phyloP scores from a whole-genome alignment of 208 protist genomes.

The Vickermania ingenoplastis region DNA sequence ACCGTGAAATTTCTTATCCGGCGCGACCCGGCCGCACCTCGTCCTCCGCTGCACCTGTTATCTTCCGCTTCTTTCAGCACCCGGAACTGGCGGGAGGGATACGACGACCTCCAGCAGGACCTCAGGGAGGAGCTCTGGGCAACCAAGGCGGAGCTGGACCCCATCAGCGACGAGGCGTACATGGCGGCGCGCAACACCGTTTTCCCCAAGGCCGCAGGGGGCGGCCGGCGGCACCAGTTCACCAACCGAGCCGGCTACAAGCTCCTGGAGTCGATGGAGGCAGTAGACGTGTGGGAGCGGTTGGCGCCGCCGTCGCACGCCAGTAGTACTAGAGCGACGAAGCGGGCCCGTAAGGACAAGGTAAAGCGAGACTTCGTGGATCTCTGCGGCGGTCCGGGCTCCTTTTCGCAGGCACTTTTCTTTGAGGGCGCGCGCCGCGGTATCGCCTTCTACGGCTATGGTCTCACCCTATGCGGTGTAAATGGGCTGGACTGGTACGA shows the following conservation, averaged over 20 bases:
- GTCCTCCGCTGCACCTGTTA: slow-evolving; percentile 28
- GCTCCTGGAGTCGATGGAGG: slow-evolving; percentile 81
- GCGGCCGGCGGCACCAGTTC: slow-evolving; percentile 27
- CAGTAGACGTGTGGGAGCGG: slow-evolving; percentile 52
- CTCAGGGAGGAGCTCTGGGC: slow-evolving; percentile 41
- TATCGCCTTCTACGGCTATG: slow-evolving; percentile 54
- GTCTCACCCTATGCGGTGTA: slow-evolving; percentile 71
- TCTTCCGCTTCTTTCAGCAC: slow-evolving; percentile 12
- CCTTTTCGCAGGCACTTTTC: slow-evolving; percentile 80
- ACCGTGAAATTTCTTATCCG: slow-evolving; percentile 62
- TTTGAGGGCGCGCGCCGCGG: slow-evolving; percentile 18
- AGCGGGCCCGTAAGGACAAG: slow-evolving; percentile 1
- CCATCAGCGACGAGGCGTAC: slow-evolving; percentile 29
- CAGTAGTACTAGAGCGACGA: slow-evolving; percentile 4
- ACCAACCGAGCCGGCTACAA: slow-evolving; percentile 88
- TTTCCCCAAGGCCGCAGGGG: slow-evolving; percentile 50
- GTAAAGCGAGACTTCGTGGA: slow-evolving; percentile 56
- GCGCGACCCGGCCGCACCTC: slow-evolving; percentile 13
- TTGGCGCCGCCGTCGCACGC: no score
- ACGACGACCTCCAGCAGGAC: slow-evolving; percentile 39
- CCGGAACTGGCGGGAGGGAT: slow-evolving; percentile 66
- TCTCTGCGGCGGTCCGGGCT: slow-evolving; percentile 84
- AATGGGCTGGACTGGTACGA: slow-evolving; percentile 78
- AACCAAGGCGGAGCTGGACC: slow-evolving; percentile 54
- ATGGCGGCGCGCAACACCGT: slow-evolving; percentile 35